Percentiles rank a stretch among this genome's conserved stretches.
phyloP scores from a whole-genome alignment of 2,329 filamentous ascomycete genomes.

The Fonsecaea pedrosoi region DNA sequence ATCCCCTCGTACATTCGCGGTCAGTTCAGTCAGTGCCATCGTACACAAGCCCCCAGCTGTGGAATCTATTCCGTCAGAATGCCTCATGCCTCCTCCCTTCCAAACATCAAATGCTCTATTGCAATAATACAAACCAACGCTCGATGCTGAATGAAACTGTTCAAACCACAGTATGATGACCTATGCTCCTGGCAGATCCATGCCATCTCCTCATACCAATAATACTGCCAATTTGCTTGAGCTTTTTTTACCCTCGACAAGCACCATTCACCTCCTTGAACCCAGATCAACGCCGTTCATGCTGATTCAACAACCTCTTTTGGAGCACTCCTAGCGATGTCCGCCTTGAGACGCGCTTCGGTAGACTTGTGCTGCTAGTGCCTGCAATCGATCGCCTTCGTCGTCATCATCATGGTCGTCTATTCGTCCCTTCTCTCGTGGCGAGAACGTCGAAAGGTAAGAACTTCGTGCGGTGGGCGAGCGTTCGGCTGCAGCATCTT shows the following conservation, averaged over 20 bases:
- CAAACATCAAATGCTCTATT: conserved; percentile 3
- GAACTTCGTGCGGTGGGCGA: conserved; percentile 1
- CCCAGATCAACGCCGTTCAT: background rate
- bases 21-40: background rate
- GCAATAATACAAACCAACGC: conserved; percentile 11
- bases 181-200: background rate
- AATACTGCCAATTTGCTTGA: background rate
- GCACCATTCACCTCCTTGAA: background rate
- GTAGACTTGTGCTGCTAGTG: conserved; percentile 39
- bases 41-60: conserved; percentile 4
- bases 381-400: conserved; percentile 48
- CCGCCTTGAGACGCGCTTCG: conserved; percentile 39
- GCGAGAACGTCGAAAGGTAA: conserved; percentile 12
- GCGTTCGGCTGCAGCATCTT: conserved; percentile 35
- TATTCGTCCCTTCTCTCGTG: conserved; percentile 5
- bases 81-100: too few relatives aligned
- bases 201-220: background rate
- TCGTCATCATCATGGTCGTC: conserved; percentile 51
- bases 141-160: background rate
- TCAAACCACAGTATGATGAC: background rate
- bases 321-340: conserved; percentile 21
- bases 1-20: background rate
- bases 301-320: background rate
- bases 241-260: background rate
- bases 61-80: conserved; percentile 29